phyloP scores from a whole-genome alignment of 2,329 filamentous ascomycete genomes.

The Penicillium hordei region DNA sequence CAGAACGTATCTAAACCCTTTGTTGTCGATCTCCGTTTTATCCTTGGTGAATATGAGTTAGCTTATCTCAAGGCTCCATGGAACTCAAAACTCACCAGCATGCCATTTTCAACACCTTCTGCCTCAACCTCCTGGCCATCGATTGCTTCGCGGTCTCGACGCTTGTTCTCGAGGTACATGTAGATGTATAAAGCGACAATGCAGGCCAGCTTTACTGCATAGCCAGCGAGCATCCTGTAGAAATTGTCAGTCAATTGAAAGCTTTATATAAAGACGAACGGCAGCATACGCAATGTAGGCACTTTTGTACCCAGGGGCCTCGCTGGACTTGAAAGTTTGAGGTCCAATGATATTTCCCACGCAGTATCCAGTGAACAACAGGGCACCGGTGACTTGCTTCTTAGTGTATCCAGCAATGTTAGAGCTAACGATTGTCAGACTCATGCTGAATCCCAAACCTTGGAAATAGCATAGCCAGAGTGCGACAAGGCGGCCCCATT shows the following conservation, averaged over 20 bases:
- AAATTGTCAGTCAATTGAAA: background rate
- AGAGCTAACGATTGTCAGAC: constrained; percentile 53
- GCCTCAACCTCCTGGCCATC: constrained; percentile 46
- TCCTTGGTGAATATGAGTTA: constrained; percentile 29
- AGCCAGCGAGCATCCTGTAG: constrained; percentile 57
- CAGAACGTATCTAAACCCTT: constrained; percentile 54
- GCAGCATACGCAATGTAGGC: constrained; percentile 29
- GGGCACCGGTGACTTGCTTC: constrained; percentile 53
- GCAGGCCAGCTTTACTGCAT: constrained; percentile 52
- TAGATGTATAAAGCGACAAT: constrained; percentile 56
- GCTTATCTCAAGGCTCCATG: background rate
- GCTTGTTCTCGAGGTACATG: constrained; percentile 57
- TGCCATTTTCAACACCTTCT: constrained; percentile 55
- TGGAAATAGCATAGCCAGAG: constrained; percentile 60
- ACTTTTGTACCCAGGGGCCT: constrained; percentile 51
- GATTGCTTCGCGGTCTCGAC: constrained; percentile 51
- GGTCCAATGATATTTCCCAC: constrained; percentile 57
- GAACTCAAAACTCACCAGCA: constrained; percentile 42
- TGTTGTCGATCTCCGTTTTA: constrained; percentile 57
- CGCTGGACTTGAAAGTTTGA: constrained; percentile 53
- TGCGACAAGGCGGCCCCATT: constrained; percentile 59
- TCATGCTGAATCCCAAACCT: constrained; percentile 55
- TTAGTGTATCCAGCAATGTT: constrained; percentile 59
- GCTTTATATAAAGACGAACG: background rate
- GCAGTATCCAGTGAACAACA: constrained; percentile 55